Evolutionary conservation across 306 rosid genomes (phyloP), one percentile per base, ranked within the genome.

Genomic region (Castanea sativa): DNA sequence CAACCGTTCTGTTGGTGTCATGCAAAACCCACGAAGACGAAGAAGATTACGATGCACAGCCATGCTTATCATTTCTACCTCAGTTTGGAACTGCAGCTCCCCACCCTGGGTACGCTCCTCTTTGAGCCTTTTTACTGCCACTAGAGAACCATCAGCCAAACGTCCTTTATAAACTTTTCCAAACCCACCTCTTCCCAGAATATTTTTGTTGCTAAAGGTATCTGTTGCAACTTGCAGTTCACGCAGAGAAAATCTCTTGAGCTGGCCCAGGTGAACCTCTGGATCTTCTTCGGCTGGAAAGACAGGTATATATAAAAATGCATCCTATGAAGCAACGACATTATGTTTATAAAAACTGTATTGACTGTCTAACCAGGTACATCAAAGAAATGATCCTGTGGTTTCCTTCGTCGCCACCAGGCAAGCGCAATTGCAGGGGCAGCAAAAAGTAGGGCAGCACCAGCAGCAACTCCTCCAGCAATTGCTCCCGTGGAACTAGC

Each of bases 381-480:
- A 71, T 96, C 98, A 82, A 89, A 93, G 93, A 96, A 96, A 87
- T 83, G 89, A 80, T 91, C 97, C 76, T 89, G 89, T 6, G 93
- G 90, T 83, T 87, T 89, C 89, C 86, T 90, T 71, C 85, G 88
- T 35, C 97, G 86, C 92, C 91, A 96, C 78, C 72, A 81, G 63
- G 89, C 96, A 88, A 91, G 94, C 64, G 98, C 97, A 83, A 96
- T 88, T 82, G 98, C 97, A 83, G 98, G 97, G 73, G 87, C 96
- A 74, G 96, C 96, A 89, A 96, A 93, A 75, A 96, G 83, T 78
- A 93, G 81, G 82, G 96, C 97, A 63, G 97, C 98, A 73, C 93
- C 97, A 63, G 96, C 99, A 80, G 97, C 99, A 81, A 93, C 99
- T 83, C 98, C 99, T 79, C 97, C 99, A 70, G 98, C 99, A 87